Evolutionary conservation across 1,284 basidiomycete genomes (phyloP).

Genomic region (Clitocybe nebularis): DNA sequence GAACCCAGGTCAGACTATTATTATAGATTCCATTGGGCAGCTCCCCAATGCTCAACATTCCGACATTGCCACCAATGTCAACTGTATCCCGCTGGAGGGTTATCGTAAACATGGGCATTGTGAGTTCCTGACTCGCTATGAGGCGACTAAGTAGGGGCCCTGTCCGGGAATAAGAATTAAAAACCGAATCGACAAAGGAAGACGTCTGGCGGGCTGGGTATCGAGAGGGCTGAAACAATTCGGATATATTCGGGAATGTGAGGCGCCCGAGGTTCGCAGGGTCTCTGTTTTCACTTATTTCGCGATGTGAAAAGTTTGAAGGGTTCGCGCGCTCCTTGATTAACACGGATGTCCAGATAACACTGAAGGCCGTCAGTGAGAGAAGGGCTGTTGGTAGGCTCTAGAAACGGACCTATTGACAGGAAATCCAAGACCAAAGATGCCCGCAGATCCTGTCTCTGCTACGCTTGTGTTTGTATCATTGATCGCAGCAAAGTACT

Average conservation of each 20-base stretch:
- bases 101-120: constrained; percentile 35
- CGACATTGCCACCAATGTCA: constrained; percentile 42
- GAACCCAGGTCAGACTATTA: constrained; percentile 46
- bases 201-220: constrained; percentile 10
- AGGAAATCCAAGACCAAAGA: constrained; percentile 51
- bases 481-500: constrained; percentile 49
- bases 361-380: constrained; percentile 16
- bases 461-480: constrained; percentile 46
- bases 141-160: constrained; percentile 35
- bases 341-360: constrained; percentile 18
- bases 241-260: constrained; percentile 11
- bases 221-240: constrained; percentile 4
- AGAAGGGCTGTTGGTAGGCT: no score
- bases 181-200: constrained; percentile 8
- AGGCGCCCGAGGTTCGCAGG: constrained; percentile 7
- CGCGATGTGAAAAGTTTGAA: constrained; percentile 1
- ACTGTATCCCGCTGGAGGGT: constrained; percentile 47
- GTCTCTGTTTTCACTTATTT: background rate
- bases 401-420: constrained; percentile 28
- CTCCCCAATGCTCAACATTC: constrained; percentile 46
- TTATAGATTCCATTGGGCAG: constrained; percentile 40
- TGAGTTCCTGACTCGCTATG: constrained; percentile 26
- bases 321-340: constrained; percentile 7
- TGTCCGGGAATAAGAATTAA: constrained; percentile 15
- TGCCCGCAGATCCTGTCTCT: constrained; percentile 43